Evolutionary conservation across 441 rosid species (phyloP).

Genomic region (Pelargonium australe): DNA sequence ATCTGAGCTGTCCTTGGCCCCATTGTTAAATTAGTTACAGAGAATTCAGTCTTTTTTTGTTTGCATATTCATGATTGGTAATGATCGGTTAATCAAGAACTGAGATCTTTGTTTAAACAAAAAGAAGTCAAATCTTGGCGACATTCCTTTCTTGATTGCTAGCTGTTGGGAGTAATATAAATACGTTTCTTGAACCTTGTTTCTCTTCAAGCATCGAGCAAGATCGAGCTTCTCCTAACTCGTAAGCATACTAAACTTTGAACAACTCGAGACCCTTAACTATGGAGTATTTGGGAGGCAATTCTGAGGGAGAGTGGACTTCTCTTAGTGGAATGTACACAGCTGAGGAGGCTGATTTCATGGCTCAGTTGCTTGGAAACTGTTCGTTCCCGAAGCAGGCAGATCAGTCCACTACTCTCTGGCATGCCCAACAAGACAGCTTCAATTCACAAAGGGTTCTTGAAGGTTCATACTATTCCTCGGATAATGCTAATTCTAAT

Average conservation of each 20-base stretch:
- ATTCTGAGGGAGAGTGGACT: conserved; percentile 53
- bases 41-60: conserved; percentile 5
- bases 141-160: conserved; percentile 18
- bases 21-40: conserved; percentile 15
- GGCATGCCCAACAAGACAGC: conserved; percentile 26
- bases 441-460: too few species aligned
- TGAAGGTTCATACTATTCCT: too few species aligned
- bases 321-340: conserved; percentile 47
- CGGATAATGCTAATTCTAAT: too few species aligned
- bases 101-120: conserved; percentile 16
- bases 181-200: conserved; percentile 14
- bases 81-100: conserved; percentile 11
- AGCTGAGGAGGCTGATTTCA: conserved; percentile 65
- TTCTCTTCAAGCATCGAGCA: conserved; percentile 21
- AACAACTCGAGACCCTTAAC: conserved; percentile 2
- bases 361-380: conserved; percentile 53
- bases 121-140: conserved; percentile 15
- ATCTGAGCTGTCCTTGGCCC: conserved; percentile 41
- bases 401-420: conserved; percentile 22
- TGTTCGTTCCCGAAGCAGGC: conserved; percentile 20
- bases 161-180: conserved; percentile 22
- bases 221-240: neutral
- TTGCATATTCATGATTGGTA: neutral
- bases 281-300: conserved; percentile 51
- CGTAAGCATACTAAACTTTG: neutral